phyloP scores from a whole-genome alignment of 441 rosid species.

The Iberis amara region DNA sequence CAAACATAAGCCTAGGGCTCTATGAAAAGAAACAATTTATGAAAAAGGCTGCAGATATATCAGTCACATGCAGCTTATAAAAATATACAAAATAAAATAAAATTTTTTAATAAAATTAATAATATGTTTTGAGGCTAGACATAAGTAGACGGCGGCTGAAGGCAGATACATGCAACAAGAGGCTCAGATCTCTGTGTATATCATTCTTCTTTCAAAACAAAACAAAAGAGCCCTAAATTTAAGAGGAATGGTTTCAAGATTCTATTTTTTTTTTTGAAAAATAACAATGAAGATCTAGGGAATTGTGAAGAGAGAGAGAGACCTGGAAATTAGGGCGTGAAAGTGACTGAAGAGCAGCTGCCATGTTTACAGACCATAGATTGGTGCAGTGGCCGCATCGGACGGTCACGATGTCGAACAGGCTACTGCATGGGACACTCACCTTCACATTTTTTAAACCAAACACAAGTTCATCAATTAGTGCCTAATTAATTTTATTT shows the following conservation, averaged over 20 bases:
- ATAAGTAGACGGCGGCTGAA: slow-evolving; percentile 29
- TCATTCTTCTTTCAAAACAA: slow-evolving; percentile 4
- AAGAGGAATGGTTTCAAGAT: slow-evolving; percentile 16
- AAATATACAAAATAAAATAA: background rate
- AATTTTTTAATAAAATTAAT: background rate
- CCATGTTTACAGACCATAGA: slow-evolving; percentile 94
- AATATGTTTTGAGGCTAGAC: slow-evolving; percentile 10
- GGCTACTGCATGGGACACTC: slow-evolving; percentile 85
- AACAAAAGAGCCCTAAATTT: slow-evolving; percentile 29
- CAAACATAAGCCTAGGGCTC: slow-evolving; percentile 26
- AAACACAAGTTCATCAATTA: slow-evolving; percentile 2
- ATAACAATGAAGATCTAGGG: slow-evolving; percentile 20
- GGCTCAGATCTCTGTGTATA: slow-evolving; percentile 25
- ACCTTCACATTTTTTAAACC: slow-evolving; percentile 45
- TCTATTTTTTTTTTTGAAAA: background rate
- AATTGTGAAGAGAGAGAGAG: slow-evolving; percentile 20
- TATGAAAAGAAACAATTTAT: slow-evolving; percentile 13
- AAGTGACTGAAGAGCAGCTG: slow-evolving; percentile 78
- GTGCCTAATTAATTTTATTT: too few relatives aligned
- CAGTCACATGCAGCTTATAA: slow-evolving; percentile 16
- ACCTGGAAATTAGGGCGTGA: slow-evolving; percentile 82
- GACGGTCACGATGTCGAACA: slow-evolving; percentile 80
- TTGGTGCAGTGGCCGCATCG: slow-evolving; percentile 96
- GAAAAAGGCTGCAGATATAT: slow-evolving; percentile 28
- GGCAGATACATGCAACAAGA: slow-evolving; percentile 28